Conservation (phyloP, 768 basidiomycete species). For the Boletus subparvulus region DNA sequence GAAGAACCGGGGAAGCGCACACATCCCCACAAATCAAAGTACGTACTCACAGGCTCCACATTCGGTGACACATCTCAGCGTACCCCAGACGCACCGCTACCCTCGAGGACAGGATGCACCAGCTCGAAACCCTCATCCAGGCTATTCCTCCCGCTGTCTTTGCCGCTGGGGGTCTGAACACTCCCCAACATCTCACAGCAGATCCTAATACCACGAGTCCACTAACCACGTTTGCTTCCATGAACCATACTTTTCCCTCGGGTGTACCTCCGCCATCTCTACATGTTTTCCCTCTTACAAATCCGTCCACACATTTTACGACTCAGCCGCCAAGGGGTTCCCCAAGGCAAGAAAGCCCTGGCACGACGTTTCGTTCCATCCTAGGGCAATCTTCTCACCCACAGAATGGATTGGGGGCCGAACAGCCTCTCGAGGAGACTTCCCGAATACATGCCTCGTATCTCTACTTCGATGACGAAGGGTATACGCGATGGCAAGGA, state of each 20-base stretch:
- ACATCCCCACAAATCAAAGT: conserved; percentile 89
- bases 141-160: conserved; percentile 83
- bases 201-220: conserved; percentile 35
- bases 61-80: conserved; percentile 6
- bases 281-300: conserved; percentile 74
- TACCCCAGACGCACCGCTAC: conserved; percentile 68
- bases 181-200: conserved; percentile 35
- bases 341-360: conserved; percentile 48
- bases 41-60: conserved; percentile 30
- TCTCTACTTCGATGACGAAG: conserved; percentile 85
- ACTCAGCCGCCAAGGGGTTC: conserved; percentile 42
- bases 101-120: conserved; percentile 86
- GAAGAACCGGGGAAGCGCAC: conserved; percentile 85
- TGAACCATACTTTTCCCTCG: conserved; percentile 43
- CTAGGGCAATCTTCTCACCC: conserved; percentile 36
- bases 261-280: conserved; percentile 79
- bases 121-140: conserved; percentile 80
- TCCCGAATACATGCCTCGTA: conserved; percentile 74
- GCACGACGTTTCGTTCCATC: conserved; percentile 40
- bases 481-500: conserved; percentile 87
- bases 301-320: conserved; percentile 77
- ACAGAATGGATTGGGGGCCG: conserved; percentile 27
- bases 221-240: conserved; percentile 40
- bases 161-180: conserved; percentile 50
- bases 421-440: conserved; percentile 55